Evolutionary conservation across 768 basidiomycete genomes (phyloP), one percentile per base, ranked within the genome.

Genomic region (Lyophyllum decastes): DNA sequence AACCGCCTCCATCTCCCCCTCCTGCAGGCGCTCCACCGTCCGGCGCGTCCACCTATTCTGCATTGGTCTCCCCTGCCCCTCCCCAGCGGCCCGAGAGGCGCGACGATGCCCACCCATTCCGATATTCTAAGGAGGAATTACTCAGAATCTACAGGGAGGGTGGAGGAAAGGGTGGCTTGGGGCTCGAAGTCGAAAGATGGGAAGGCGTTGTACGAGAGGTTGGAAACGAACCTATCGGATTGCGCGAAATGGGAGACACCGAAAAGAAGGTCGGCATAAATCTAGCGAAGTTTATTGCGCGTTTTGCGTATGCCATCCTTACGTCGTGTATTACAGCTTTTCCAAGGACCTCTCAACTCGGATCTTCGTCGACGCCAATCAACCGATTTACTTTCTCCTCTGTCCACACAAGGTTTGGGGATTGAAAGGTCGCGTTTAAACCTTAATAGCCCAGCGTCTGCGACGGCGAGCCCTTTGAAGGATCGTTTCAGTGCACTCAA

Each of bases 291-390:
- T 61, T 49, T 58, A 38, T 62, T 59, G 65, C 62, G 14, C 35
- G 58, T 57, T 61, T 49, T 59, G 59, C 61, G 49, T 57, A 49
- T 54, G 59, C 55, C 50, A 65, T 70, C 52, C 69, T 73, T 52
- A 71, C 46, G 57, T 60, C 52, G 52, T 58, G 58, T 57, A 52
- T 55, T 68, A 41, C 68, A 94, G 92, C 83, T 95, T 65, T 92
- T 94, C 69, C 77, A 89, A 62, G 87, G 89, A 45, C 77, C 89
- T 54, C 79, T 95, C 64, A 95, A 95, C 76, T 94, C 94, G 58
- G 91, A 94, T 66, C 79, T 90, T 68, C 92, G 92, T 73, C 86
- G 89, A 63, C 91, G 93, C 61, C 91, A 90, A 72, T 90, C 91
- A 49, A 84, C 77, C 52, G 91, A 93, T 74, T 81, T 83, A 63